phyloP scores from a whole-genome alignment of 2,329 filamentous ascomycete species.

The Microcera coccophila region DNA sequence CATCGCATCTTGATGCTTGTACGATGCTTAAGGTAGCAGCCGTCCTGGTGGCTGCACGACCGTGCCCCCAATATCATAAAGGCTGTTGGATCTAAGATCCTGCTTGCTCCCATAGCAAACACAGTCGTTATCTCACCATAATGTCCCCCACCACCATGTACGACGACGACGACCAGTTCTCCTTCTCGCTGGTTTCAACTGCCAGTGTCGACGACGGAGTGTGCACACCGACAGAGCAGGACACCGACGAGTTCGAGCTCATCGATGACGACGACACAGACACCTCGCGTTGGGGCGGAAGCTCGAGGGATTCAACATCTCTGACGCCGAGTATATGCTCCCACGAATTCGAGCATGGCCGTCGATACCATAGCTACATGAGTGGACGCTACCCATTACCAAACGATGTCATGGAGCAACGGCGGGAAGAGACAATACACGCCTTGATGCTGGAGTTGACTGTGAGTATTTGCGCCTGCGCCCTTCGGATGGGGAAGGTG shows the following conservation, averaged over 20 bases:
- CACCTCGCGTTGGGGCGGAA: constrained; percentile 20
- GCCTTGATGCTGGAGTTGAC: constrained; percentile 40
- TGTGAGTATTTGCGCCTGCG: no score
- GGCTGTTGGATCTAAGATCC: constrained; percentile 8
- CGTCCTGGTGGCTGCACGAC: constrained; percentile 8
- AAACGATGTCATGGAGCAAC: constrained; percentile 39
- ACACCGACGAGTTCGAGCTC: constrained; percentile 30
- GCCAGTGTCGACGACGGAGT: constrained; percentile 26
- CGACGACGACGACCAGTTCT: constrained; percentile 24
- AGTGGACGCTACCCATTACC: constrained; percentile 38
- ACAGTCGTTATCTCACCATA: neutral
- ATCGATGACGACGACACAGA: constrained; percentile 21
- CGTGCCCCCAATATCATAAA: constrained; percentile 14
- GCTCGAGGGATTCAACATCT: constrained; percentile 29
- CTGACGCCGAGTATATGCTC: constrained; percentile 32
- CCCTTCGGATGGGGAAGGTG: neutral
- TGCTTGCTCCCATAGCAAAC: constrained; percentile 1
- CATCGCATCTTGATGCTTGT: constrained; percentile 13
- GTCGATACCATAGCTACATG: constrained; percentile 36
- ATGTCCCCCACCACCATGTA: constrained; percentile 12
- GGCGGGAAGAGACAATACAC: constrained; percentile 39
- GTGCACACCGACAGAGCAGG: constrained; percentile 26
- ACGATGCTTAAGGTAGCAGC: constrained; percentile 15
- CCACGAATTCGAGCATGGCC: constrained; percentile 34
- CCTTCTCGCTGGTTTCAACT: constrained; percentile 21